A percentile compares a stretch with the other conserved stretches of the same genome.
Evolutionary conservation across 23 red algal genomes (phyloP).

Genomic region (Pyropia yezoensis): DNA sequence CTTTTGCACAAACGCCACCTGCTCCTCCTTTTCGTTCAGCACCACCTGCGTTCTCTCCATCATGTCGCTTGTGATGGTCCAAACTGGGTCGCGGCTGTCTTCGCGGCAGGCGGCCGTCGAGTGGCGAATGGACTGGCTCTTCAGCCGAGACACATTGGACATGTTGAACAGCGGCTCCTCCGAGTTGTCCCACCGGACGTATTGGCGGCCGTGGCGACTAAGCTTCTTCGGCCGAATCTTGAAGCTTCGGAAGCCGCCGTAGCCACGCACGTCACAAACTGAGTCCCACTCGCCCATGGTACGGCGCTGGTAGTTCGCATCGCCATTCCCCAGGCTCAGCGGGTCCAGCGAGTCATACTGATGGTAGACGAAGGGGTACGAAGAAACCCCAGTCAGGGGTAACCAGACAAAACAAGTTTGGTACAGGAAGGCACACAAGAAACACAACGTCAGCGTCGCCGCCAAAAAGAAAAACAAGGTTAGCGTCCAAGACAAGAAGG

Average conservation of each 20-base stretch:
- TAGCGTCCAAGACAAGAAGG: too few species aligned
- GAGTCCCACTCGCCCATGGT: conserved; percentile 51
- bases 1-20: conserved; percentile 56
- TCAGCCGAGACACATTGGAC: conserved; percentile 39
- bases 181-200: conserved; percentile 19
- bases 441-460: too few species aligned
- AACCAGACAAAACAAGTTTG: too few species aligned
- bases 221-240: conserved; percentile 64
- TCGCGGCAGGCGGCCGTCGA: conserved; percentile 19
- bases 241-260: conserved; percentile 27
- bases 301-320: conserved; percentile 25
- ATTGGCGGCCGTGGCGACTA: conserved; percentile 51
- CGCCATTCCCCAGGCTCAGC: conserved; percentile 25
- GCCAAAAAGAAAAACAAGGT: too few species aligned
- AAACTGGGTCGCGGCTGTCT: conserved; percentile 12
- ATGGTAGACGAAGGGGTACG: too few species aligned
- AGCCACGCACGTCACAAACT: conserved; percentile 42
- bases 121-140: conserved; percentile 33
- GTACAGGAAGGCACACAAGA: neutral
- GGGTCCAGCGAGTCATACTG: conserved; percentile 45
- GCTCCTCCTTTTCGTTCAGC: conserved; percentile 43
- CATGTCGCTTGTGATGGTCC: conserved; percentile 44
- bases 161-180: conserved; percentile 46
- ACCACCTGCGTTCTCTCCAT: conserved; percentile 32
- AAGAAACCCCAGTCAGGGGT: too few species aligned